Base-by-base conservation (phyloP, 345 rosid genomes). In the Syzygium oleosum region DNA sequence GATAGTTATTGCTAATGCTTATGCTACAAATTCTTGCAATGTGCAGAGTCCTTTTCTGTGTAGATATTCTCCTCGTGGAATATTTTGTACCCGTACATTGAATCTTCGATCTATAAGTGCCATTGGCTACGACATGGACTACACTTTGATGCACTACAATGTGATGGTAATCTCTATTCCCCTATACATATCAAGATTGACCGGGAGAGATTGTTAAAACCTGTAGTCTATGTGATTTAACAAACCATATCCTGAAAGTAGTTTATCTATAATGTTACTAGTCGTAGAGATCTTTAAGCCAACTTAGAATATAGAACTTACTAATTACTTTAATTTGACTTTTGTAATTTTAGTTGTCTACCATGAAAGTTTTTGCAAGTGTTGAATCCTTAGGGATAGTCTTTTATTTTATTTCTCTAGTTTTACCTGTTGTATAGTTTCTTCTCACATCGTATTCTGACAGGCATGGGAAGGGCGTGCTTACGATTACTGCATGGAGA, bases 391-490 rank as follows among this genome's bases (percentile, higher is more conserved):
- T 73, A 73, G 9, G 23, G 3, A 73, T 34, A 73, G 46, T 38
- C 46, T 19, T 9, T 73, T 73, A 73, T 73, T 73, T 14, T 19
- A 34, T 34, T 34, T 34, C 49, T 34, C 23, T 4, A 73, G 25
- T 17, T 73, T 34, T 73, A 34, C 25, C 79, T 63, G 54, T 51
- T 43, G 58, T 84, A 86, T 49, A 86, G 68, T 86, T 68, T 68
- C 46, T 51, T 52, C n/a, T 29, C 22, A 49, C 38, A 23, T 84
- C 49, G 15, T 53, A 34, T 68, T 84, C 80, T 27, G 34, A 78
- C 92, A 97, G 99, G 98, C 99, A 88, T 97, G 99, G 99, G 99
- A 97, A 95, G 99, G 99, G 80, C 93, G 94, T 65, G 99, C 99
- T 85, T 97, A 97, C 86, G 99, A 96, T 90, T 96, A 97, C 91